Evolutionary conservation across 2,329 filamentous ascomycete genomes (phyloP), one percentile per base, ranked within the genome.

Genomic region (Didymella sp.): DNA sequence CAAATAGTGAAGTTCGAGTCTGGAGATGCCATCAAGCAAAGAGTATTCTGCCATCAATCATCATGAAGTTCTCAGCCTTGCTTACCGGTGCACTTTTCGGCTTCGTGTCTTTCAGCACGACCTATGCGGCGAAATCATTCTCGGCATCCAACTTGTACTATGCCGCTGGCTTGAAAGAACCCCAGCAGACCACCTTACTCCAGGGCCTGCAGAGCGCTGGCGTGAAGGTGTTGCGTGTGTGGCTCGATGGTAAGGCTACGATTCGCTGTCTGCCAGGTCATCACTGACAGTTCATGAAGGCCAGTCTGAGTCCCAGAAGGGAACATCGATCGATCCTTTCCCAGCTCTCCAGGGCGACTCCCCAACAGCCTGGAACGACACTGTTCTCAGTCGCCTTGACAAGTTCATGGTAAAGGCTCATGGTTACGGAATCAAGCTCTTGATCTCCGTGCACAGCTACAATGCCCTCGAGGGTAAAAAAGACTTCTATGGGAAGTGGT

Each of bases 401-500:
- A 45, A 43, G 4, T 48, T 58, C 37, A 61, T 61, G 58, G 45
- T 52, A 12, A 61, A 58, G 33, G 58, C 58, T 2, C 41, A 58
- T 25, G 33, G 40, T 31, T 61, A 58, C 15, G 55, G 55, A n/a
- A 61, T 61, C 42, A 61, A 61, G 28, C 55, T 61, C 3, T 21
- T 48, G 7, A 52, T 58, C 43, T 55, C 58, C 2, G 51, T 61
- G 11, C 58, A 61, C 31, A 61, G 54, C 30, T 60, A 60, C 42
- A 60, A 58, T n/a, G 50, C 58, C 1, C 54, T 60, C 4, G 58
- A 60, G 28, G 41, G 41, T 9, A 58, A 60, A 15, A 52, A 31
- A n/a, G 58, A 60, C 25, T 60, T 60, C 42, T 61, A 61, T 17
- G 51, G 58, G 4, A 58, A 61, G 7, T 61, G 47, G 49, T 61